Conservation (phyloP, 148 eudicot genomes). For the Limonium bicolor region DNA sequence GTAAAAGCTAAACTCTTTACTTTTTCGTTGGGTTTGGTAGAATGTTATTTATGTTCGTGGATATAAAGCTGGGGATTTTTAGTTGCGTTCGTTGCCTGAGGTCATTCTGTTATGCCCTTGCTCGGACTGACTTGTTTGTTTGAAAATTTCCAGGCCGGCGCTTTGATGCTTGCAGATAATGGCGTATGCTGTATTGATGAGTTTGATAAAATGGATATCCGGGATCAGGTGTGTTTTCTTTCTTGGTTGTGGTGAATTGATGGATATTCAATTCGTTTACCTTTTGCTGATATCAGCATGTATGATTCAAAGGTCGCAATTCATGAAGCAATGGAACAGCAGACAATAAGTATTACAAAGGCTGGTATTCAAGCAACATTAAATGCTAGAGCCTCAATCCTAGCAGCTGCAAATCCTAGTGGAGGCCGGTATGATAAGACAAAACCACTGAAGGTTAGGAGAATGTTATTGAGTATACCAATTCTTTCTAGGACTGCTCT, state of each 20-base stretch:
- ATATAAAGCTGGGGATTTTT: too few species aligned
- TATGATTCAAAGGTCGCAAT: conserved; percentile 98
- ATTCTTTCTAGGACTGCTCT: background rate
- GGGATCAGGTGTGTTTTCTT: conserved; percentile 76
- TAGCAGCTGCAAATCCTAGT: conserved; percentile 98
- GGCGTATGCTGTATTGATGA: conserved; percentile 98
- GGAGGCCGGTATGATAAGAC: conserved; percentile 98
- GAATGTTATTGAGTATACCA: too few species aligned
- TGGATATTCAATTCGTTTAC: too few species aligned
- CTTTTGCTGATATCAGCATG: too few species aligned
- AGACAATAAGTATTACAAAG: conserved; percentile 96
- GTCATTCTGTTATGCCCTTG: too few species aligned
- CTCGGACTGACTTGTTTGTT: conserved; percentile 9
- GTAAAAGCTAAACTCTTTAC: too few species aligned
- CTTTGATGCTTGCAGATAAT: conserved; percentile 97
- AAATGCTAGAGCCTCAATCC: conserved; percentile 90
- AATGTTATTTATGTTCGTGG: too few species aligned
- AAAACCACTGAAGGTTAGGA: conserved; percentile 73
- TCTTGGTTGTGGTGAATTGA: too few species aligned
- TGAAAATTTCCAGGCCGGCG: conserved; percentile 68
- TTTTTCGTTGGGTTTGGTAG: too few species aligned
- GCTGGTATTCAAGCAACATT: conserved; percentile 98
- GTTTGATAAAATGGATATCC: conserved; percentile 95
- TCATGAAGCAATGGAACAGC: conserved; percentile 99
- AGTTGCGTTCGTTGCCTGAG: too few species aligned